Conservation (phyloP, 2,329 filamentous ascomycete genomes). For the Colletotrichum viniferum region DNA sequence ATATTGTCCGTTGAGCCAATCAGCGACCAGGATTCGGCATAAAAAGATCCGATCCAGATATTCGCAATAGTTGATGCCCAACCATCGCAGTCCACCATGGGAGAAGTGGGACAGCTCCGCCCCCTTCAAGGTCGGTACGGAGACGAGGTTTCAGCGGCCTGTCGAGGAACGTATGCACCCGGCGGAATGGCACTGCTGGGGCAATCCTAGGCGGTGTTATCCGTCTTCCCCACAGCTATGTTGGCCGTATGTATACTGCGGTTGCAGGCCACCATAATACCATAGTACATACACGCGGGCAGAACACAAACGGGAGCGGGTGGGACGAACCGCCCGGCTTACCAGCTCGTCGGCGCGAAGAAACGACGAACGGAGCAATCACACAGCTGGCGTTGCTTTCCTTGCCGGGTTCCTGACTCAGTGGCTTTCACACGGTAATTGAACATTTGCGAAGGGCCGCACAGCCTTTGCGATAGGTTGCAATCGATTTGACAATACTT, state of each 20-base stretch:
- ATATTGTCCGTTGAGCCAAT: background rate
- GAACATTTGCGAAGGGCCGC: background rate
- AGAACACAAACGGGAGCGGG: background rate
- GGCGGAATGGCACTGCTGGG: background rate
- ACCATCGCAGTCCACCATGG: background rate
- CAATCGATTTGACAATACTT: background rate
- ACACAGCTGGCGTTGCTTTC: background rate
- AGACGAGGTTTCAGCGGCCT: conserved; percentile 5
- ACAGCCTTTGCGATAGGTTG: background rate
- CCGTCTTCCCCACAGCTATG: background rate
- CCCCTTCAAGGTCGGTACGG: background rate
- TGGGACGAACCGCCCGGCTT: background rate
- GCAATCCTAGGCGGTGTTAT: background rate
- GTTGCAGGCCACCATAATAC: no score
- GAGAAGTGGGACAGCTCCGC: background rate
- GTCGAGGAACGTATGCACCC: background rate
- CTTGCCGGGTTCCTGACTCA: background rate
- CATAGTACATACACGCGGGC: background rate
- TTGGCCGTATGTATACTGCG: background rate
- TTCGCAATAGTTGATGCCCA: background rate
- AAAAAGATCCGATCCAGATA: background rate
- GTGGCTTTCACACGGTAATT: background rate
- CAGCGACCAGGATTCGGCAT: background rate
- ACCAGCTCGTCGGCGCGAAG: background rate
- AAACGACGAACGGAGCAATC: background rate